Base-by-base conservation (phyloP, 805 yeast genomes). In the Candida schatavii region DNA sequence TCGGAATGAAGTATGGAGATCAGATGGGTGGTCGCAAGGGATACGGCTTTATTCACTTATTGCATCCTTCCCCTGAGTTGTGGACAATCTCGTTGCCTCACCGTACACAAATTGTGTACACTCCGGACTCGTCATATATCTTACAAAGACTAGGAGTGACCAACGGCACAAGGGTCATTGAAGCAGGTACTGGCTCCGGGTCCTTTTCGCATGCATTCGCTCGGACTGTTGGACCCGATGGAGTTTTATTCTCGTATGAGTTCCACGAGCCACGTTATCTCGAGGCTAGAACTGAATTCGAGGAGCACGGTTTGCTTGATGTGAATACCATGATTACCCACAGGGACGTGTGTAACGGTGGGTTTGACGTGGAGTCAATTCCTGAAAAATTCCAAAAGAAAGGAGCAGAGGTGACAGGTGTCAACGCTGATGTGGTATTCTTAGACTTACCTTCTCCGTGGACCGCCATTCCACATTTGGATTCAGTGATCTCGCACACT, bases 151-250 rank as follows among this genome's bases (percentile, higher is more conserved):
- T 93, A 47, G 75, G 80, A 35, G 81, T 93, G 41, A 70, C 78
- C 15, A 79, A 87, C 11, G 90, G 91, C 1, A 75, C 88, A 0
- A 67, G 79, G 44, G 95, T 93, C 10, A 83, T 93, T 36, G 99
- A 93, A 66, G 96, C 98, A 0, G 99, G 99, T 28, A 93, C 99
- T 0, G 99, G 99, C 0, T 86, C 96, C 5, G 99, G 95, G 0
- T 88, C 97, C 1, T 88, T 93, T 56, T 85, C 96, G 3, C 99
- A 93, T 64, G 83, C 96, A 0, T 79, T 93, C 60, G 85, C 95
- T 1, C 77, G 99, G 54, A 80, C 93, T 0, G 82, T 86, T 2
- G 79, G 78, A 1, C 46, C 47, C 1, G 55, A 53, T 1, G 96
- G 96, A 1, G 70, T 69, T 25, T 68, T 93, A 2, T 91, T 77